Evolutionary conservation across 495 filamentous ascomycete species (phyloP).

Genomic region (Polyplosphaeria fusca): DNA sequence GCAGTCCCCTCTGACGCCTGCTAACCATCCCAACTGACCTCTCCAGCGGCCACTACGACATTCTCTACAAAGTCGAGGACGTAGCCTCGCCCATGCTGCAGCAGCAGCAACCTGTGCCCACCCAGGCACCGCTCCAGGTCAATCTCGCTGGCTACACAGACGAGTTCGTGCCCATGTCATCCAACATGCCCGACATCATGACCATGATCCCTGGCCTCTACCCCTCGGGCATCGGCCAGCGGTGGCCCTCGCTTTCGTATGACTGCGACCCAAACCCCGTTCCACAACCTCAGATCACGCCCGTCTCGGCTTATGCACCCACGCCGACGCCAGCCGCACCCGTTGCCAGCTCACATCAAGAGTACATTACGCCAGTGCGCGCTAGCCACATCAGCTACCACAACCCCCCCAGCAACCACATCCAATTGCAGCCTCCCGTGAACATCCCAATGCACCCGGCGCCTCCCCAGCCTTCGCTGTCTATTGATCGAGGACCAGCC

Average conservation of each 20-base stretch:
- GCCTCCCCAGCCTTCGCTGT: conserved; percentile 7
- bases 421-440: conserved; percentile 24
- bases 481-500: conserved; percentile 4
- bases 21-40: conserved; percentile 4
- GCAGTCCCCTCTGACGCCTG: conserved; percentile 33
- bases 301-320: conserved; percentile 27
- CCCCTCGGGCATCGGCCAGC: conserved; percentile 23
- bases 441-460: conserved; percentile 19
- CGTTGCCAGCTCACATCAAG: conserved; percentile 20
- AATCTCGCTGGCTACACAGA: conserved; percentile 27
- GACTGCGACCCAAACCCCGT: conserved; percentile 26
- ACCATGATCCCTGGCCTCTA: conserved; percentile 33
- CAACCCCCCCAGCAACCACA: conserved; percentile 3
- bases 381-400: conserved; percentile 14
- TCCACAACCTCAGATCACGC: conserved; percentile 24
- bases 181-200: conserved; percentile 29
- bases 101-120: conserved; percentile 8
- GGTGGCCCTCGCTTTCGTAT: conserved; percentile 30
- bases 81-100: conserved; percentile 30
- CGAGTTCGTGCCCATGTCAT: conserved; percentile 25
- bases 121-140: conserved; percentile 30
- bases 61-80: conserved; percentile 72
- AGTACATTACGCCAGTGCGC: conserved; percentile 22
- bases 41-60: conserved; percentile 83
- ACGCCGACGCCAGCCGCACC: conserved; percentile 6